phyloP scores from a whole-genome alignment of 768 basidiomycete genomes.

The Lactarius evosmus region DNA sequence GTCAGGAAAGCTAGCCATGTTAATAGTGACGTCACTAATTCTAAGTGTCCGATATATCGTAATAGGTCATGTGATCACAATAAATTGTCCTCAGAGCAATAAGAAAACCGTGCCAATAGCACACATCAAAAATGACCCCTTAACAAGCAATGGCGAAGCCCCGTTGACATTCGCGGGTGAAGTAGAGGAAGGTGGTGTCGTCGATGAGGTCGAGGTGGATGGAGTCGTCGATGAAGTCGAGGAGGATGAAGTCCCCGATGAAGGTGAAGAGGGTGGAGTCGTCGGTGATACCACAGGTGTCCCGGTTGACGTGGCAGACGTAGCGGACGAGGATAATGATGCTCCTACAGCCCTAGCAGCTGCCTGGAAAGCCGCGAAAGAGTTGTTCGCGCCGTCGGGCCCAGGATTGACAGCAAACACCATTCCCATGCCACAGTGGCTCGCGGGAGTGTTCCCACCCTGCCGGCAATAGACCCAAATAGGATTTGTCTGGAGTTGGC shows the following conservation, averaged over 20 bases:
- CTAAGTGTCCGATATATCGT: background rate
- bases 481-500: constrained; percentile 21
- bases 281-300: background rate
- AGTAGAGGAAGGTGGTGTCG: no score
- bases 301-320: no score
- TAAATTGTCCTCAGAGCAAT: no score
- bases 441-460: constrained; percentile 10
- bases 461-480: constrained; percentile 33
- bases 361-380: constrained; percentile 14
- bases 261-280: constrained; percentile 31
- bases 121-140: constrained; percentile 31
- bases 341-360: constrained; percentile 12
- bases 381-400: background rate
- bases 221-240: constrained; percentile 24
- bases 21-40: constrained; percentile 1
- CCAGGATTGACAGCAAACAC: constrained; percentile 34
- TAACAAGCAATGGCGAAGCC: background rate
- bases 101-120: constrained; percentile 39
- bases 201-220: constrained; percentile 30
- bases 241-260: constrained; percentile 33
- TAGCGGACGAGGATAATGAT: background rate
- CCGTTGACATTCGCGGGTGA: no score
- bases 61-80: background rate
- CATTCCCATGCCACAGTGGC: constrained; percentile 33
- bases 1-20: constrained; percentile 76